Evolutionary conservation across 257 asterid genomes (phyloP).

Genomic region (Nicotiana obtusifolia): DNA sequence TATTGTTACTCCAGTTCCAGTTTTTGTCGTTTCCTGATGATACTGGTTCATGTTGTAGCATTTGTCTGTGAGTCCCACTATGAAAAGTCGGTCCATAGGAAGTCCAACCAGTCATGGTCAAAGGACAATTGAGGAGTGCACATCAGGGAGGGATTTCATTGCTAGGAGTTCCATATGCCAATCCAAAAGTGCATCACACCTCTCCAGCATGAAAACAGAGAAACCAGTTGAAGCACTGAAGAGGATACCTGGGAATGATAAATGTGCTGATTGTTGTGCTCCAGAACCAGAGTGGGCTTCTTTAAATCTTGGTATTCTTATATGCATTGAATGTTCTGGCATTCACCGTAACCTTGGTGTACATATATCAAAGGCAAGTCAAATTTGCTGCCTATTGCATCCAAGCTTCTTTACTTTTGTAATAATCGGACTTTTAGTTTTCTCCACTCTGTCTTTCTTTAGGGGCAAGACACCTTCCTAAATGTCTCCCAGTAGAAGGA

Average conservation of each 20-base stretch:
- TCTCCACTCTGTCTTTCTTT: background rate
- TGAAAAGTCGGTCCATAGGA: slow-evolving; percentile 44
- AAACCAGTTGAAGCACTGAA: slow-evolving; percentile 57
- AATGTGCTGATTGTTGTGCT: slow-evolving; percentile 94
- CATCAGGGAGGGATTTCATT: slow-evolving; percentile 37
- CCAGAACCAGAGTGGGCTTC: slow-evolving; percentile 98
- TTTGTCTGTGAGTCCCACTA: slow-evolving; percentile 42
- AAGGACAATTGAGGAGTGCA: slow-evolving; percentile 30
- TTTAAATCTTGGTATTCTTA: slow-evolving; percentile 76
- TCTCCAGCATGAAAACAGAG: slow-evolving; percentile 30
- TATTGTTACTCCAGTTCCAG: background rate
- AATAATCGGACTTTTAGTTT: background rate
- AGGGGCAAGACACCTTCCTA: background rate
- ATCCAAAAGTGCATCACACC: slow-evolving; percentile 50
- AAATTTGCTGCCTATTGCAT: background rate
- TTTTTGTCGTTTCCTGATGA: background rate
- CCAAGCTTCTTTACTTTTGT: slow-evolving; percentile 4
- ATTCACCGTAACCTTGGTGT: slow-evolving; percentile 93
- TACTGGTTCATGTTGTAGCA: slow-evolving; percentile 28
- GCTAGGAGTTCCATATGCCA: slow-evolving; percentile 42
- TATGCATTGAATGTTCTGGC: slow-evolving; percentile 90
- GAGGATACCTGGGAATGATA: slow-evolving; percentile 78
- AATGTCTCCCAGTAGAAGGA: background rate
- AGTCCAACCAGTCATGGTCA: slow-evolving; percentile 41
- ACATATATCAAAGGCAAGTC: slow-evolving; percentile 83